phyloP scores from a whole-genome alignment of 139 green algal species.

The Gonium pectorale region DNA sequence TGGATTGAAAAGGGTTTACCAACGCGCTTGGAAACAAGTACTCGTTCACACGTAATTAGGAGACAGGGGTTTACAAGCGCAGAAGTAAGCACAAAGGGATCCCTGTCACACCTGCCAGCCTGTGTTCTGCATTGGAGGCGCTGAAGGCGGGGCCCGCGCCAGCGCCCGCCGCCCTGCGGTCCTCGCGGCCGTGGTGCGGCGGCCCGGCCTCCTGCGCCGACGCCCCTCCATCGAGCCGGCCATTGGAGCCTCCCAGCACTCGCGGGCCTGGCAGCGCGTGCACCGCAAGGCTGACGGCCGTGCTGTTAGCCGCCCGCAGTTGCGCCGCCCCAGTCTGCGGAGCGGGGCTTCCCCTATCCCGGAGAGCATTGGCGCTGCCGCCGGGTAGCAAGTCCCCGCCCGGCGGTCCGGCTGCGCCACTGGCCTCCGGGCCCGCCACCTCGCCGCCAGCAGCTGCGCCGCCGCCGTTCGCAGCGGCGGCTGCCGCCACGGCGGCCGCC shows the following conservation, averaged over 20 bases:
- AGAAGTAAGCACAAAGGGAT: too few species aligned
- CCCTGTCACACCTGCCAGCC: neutral
- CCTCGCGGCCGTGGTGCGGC: neutral
- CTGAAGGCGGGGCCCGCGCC: conserved; percentile 33
- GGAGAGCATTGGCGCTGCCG: neutral
- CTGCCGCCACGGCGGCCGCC: neutral
- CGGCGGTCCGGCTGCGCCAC: neutral
- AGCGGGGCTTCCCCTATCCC: conserved; percentile 1
- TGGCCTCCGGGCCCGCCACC: neutral
- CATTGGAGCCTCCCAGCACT: too few species aligned
- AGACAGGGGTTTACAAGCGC: too few species aligned
- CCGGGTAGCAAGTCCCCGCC: neutral
- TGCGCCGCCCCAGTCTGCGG: neutral
- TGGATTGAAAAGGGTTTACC: too few species aligned
- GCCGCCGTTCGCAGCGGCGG: neutral
- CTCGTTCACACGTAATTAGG: too few species aligned
- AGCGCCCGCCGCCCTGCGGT: neutral
- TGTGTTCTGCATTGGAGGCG: conserved; percentile 20
- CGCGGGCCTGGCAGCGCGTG: too few species aligned
- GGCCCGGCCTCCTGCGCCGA: too few species aligned
- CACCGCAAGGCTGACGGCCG: conserved; percentile 3
- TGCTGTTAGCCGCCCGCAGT: conserved; percentile 40
- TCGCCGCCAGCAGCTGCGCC: neutral
- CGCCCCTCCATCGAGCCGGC: too few species aligned
- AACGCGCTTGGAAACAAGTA: too few species aligned